Percentiles rank a stretch among this genome's conserved stretches.
Evolutionary conservation across 257 asterid genomes (phyloP).

Genomic region (Plectranthus barbatus): DNA sequence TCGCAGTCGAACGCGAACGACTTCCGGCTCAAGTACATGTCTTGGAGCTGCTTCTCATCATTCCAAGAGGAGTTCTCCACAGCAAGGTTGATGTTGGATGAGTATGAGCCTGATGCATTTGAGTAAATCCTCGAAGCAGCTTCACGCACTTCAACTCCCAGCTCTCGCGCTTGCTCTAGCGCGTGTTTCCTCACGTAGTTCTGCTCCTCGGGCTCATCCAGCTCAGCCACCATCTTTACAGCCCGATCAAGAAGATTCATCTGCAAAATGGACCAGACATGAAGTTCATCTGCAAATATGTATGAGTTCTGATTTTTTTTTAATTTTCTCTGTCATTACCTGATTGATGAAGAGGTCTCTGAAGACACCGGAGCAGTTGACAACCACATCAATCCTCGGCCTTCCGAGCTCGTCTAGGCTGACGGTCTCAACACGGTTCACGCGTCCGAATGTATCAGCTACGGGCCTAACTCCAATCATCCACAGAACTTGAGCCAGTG

Average conservation of each 20-base stretch:
- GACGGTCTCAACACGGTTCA: constrained; percentile 69
- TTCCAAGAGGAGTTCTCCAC: constrained; percentile 95
- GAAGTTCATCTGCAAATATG: neutral
- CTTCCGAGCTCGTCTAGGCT: constrained; percentile 97
- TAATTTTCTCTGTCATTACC: too few species aligned
- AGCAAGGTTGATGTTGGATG: constrained; percentile 87
- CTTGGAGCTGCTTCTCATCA: constrained; percentile 97
- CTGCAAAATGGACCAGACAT: constrained; percentile 24
- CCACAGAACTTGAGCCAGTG: constrained; percentile 87
- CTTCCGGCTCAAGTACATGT: constrained; percentile 93
- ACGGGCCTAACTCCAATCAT: constrained; percentile 87
- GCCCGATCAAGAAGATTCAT: constrained; percentile 96
- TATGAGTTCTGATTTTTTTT: too few species aligned
- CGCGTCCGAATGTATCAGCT: constrained; percentile 75
- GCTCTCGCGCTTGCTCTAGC: constrained; percentile 59
- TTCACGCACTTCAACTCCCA: constrained; percentile 71
- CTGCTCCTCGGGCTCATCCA: constrained; percentile 84
- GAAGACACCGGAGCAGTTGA: constrained; percentile 93
- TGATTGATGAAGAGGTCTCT: constrained; percentile 96
- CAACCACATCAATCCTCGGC: constrained; percentile 90
- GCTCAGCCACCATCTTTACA: constrained; percentile 89
- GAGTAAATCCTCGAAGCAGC: constrained; percentile 92
- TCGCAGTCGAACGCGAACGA: constrained; percentile 90
- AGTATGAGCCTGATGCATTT: constrained; percentile 90
- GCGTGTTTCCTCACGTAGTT: constrained; percentile 89